Conservation (phyloP, 2,329 filamentous ascomycete genomes). For the Diplodia intermedia region DNA sequence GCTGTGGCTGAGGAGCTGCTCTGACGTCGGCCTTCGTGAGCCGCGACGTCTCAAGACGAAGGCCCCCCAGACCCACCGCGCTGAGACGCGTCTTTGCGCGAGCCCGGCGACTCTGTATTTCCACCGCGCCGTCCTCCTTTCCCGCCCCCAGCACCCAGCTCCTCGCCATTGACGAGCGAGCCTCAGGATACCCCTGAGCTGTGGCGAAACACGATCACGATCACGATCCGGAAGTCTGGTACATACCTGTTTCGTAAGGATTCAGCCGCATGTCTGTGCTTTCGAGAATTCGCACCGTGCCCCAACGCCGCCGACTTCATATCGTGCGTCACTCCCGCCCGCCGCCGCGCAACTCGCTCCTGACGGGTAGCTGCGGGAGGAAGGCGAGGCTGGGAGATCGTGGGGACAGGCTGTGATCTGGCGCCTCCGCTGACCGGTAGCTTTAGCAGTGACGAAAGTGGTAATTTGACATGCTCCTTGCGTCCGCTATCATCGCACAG, state of each 20-base stretch:
- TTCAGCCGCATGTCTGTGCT: neutral
- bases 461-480: neutral
- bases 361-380: neutral
- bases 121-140: neutral
- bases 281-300: neutral
- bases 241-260: neutral
- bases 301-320: neutral
- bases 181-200: neutral
- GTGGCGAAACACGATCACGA: neutral
- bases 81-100: constrained; percentile 5
- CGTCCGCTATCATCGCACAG: neutral
- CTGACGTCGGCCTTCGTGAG: neutral
- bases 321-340: neutral
- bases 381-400: neutral
- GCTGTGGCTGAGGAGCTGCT: constrained; percentile 22
- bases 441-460: neutral
- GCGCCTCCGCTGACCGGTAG: neutral
- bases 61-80: neutral
- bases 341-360: neutral
- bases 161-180: neutral
- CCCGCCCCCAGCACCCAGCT: no score
- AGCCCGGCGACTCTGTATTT: neutral
- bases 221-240: neutral
- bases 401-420: neutral
- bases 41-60: neutral